Percentiles rank a stretch among this genome's conserved stretches.
Conservation (phyloP, 345 rosid genomes). For the Litchi chinensis region DNA sequence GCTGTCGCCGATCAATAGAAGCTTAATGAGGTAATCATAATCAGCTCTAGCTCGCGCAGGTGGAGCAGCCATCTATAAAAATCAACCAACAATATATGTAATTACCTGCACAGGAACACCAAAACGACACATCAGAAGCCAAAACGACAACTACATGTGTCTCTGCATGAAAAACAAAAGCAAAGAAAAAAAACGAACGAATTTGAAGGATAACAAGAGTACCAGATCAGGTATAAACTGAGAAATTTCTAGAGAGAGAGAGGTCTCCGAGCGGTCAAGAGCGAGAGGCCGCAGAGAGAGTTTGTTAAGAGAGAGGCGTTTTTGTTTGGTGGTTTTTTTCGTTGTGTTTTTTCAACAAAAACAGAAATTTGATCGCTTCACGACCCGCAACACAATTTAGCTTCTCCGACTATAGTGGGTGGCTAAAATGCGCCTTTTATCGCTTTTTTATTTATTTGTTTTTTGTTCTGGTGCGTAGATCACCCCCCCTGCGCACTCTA, state of each 20-base stretch:
- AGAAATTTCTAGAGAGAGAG: not conserved
- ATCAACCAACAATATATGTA: not conserved
- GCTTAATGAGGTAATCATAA: constrained; percentile 80
- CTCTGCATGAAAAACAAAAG: not conserved
- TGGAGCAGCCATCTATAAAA: constrained; percentile 65
- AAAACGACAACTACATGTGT: constrained; percentile 2
- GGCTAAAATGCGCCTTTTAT: constrained; percentile 26
- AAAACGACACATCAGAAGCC: constrained; percentile 19
- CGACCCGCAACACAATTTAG: constrained; percentile 14
- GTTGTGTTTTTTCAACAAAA: not conserved
- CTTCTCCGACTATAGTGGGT: constrained; percentile 22
- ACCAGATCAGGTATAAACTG: constrained; percentile 17
- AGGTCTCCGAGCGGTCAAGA: constrained; percentile 6
- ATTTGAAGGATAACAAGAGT: not conserved
- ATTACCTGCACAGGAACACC: constrained; percentile 17
- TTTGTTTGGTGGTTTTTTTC: not conserved
- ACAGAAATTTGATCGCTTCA: constrained; percentile 10
- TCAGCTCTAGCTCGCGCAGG: constrained; percentile 83
- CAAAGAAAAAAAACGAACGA: not conserved
- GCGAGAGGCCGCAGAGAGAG: not conserved
- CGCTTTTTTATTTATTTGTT: not conserved
- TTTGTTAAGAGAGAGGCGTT: not conserved
- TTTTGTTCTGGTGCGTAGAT: not conserved
- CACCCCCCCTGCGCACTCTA: constrained; percentile 7
- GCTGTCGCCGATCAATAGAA: constrained; percentile 77